phyloP scores from a whole-genome alignment of 148 eudicot species.

The Camellia granthamiana region DNA sequence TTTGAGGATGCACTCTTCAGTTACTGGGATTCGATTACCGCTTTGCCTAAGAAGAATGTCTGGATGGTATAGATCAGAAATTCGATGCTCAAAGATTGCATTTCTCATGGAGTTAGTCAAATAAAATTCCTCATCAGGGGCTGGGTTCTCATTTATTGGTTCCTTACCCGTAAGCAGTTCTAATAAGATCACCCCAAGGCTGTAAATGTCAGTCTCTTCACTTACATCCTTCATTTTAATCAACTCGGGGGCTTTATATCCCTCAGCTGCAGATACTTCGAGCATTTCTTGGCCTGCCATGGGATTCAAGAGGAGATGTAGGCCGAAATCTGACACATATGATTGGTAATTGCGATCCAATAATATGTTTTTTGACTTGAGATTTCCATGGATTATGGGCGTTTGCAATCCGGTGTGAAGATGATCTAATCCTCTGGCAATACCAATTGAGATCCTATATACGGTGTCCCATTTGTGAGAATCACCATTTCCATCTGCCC shows the following conservation, averaged over 20 bases:
- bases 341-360: constrained; percentile 53
- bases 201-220: constrained; percentile 72
- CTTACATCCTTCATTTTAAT: constrained; percentile 70
- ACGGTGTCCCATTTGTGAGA: constrained; percentile 69
- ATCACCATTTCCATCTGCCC: constrained; percentile 59
- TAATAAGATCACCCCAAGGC: constrained; percentile 79
- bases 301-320: constrained; percentile 67
- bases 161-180: constrained; percentile 57
- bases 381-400: constrained; percentile 83
- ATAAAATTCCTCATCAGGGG: constrained; percentile 35
- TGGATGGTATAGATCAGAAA: constrained; percentile 36
- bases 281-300: constrained; percentile 85
- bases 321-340: constrained; percentile 61
- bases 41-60: constrained; percentile 41
- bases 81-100: constrained; percentile 41
- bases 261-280: constrained; percentile 61
- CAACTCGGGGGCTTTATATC: constrained; percentile 89
- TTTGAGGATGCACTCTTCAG: constrained; percentile 59
- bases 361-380: constrained; percentile 71
- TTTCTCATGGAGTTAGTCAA: constrained; percentile 39
- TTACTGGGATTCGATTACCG: constrained; percentile 34
- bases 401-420: constrained; percentile 62
- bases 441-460: constrained; percentile 54
- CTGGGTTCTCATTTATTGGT: constrained; percentile 29
- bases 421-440: constrained; percentile 65